Conservation (phyloP, 345 rosid species). For the Pistacia integerrima region DNA sequence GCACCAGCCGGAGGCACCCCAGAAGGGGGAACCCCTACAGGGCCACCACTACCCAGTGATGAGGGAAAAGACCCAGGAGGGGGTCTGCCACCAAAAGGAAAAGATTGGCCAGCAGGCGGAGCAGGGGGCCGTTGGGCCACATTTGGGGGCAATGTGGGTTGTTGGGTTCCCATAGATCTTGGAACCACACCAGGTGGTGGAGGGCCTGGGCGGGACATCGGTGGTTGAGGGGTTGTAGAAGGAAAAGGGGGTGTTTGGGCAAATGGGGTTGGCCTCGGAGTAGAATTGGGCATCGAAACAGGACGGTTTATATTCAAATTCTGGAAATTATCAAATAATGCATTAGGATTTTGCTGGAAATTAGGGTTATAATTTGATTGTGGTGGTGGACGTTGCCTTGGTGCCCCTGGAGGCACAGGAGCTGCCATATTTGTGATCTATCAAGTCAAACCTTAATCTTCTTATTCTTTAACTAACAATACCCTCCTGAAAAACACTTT, state of each 20-base stretch:
- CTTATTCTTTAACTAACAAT: not conserved
- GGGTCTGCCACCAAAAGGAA: constrained; percentile 63
- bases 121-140: constrained; percentile 57
- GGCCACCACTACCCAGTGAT: constrained; percentile 37
- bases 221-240: constrained; percentile 45
- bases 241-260: constrained; percentile 57
- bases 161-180: constrained; percentile 55
- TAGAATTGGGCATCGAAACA: constrained; percentile 45
- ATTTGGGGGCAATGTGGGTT: constrained; percentile 47
- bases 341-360: constrained; percentile 36
- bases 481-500: not conserved
- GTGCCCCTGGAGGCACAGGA: constrained; percentile 71
- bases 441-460: constrained; percentile 20
- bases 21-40: constrained; percentile 23
- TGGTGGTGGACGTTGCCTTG: constrained; percentile 48
- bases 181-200: constrained; percentile 43
- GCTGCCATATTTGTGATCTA: constrained; percentile 46
- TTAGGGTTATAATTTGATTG: constrained; percentile 40
- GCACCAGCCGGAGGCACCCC: constrained; percentile 31
- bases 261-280: constrained; percentile 61
- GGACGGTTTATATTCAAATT: constrained; percentile 61
- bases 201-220: constrained; percentile 67
- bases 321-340: constrained; percentile 62
- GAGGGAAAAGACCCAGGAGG: constrained; percentile 51
- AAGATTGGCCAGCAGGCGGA: constrained; percentile 52